Base-by-base conservation (phyloP, 495 filamentous ascomycete genomes). In the Neurospora sp. region DNA sequence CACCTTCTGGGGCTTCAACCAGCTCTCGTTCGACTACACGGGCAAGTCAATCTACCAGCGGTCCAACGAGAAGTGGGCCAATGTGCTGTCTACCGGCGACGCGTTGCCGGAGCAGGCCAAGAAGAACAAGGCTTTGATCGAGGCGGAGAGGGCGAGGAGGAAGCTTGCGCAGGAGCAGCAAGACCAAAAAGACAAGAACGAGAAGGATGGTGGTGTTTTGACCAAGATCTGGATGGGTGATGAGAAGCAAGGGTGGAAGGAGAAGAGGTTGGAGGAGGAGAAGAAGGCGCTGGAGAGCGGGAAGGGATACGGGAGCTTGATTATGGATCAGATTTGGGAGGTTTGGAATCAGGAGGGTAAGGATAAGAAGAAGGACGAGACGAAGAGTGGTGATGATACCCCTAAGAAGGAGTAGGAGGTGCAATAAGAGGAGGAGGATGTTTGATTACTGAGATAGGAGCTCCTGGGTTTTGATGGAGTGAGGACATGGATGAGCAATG, bases 251-350 rank as follows among this genome's bases (percentile, higher is more conserved):
- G 80, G 77, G 70, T 96, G 93, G 93, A 91, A 91, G 86, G 88
- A 89, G 82, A 87, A 86, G 85, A 82, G 93, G 77, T 76, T 92
- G 75, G 79, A 83, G 81, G 87, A 91, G 85, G 92, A 94, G 81
- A 86, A 86, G 83, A 85, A 93, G 83, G 89, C 89, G 72, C 75
- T 94, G 78, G 89, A 90, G 76, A 88, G 91, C 73, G 94, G 94
- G 23, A 92, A 89, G 81, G 92, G 93, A 37, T 94, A 95, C 86
- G 89, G 88, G 18, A 90, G 89, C 77, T 83, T 97, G 82, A 97
- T 97, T 75, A 86, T 88, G 81, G 92, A 94, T 76, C 91, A 95
- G 87, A 88, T 97, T 54, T 90, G 87, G 86, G 93, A 97, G 81
- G 94, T 94, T 54, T 93, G 88, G 89, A 90, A 86, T 79, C 87